These are phyloP conservation scores for Lactarius vividus DNA, from an alignment of 768 basidiomycete genomes.

Conservation along the genomic window DNA sequence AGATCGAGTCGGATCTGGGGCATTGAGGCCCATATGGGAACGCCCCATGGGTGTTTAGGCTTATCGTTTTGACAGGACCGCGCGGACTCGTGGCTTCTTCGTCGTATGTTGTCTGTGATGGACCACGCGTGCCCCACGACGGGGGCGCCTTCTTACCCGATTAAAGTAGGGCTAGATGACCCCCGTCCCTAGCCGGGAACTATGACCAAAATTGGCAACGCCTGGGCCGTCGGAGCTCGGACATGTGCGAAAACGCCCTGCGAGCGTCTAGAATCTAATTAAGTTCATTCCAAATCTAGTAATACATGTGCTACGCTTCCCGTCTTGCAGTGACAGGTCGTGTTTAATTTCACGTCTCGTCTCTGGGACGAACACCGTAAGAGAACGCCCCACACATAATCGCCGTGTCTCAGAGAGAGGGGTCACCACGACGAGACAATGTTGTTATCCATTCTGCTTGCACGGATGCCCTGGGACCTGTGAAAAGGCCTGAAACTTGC, in stretches of 20 bases:
- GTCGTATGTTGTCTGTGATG: background rate
- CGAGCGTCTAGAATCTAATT: background rate
- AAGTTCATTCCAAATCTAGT: background rate
- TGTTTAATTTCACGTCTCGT: background rate
- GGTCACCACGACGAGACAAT: too few relatives aligned
- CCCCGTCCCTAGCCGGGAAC: background rate
- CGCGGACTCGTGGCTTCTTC: background rate
- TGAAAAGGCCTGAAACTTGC: too few relatives aligned
- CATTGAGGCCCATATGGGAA: background rate
- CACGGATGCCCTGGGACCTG: background rate
- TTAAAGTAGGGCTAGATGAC: background rate
- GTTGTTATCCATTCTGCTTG: background rate
- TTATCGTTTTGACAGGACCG: background rate
- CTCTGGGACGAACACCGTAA: background rate
- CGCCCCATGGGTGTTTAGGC: background rate
- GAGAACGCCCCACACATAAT: background rate
- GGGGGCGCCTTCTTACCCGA: background rate
- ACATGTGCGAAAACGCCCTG: too few relatives aligned
- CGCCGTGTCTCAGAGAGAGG: background rate
- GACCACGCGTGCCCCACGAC: background rate
- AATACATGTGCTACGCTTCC: background rate
- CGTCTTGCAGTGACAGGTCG: background rate
- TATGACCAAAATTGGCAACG: background rate
- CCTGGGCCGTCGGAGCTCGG: background rate
- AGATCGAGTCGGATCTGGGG: background rate